Conservation (phyloP, 352 stramenopile species). For the Phytophthora sp. region DNA sequence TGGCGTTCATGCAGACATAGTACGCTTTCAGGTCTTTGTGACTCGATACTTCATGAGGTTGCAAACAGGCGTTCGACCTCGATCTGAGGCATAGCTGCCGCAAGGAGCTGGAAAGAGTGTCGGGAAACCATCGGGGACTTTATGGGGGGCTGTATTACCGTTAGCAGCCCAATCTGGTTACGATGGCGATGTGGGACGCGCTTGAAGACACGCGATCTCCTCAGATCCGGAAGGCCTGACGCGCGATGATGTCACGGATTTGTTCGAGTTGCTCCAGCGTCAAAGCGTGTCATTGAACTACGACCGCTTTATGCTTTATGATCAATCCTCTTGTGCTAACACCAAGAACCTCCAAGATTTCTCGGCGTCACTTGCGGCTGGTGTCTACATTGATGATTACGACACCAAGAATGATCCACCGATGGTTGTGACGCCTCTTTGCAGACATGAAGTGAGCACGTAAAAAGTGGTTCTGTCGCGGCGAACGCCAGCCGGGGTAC, state of each 20-base stretch:
- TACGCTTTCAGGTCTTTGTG: background rate
- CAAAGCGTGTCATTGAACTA: background rate
- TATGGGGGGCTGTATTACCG: background rate
- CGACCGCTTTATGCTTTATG: background rate
- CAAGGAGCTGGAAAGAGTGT: too few relatives aligned
- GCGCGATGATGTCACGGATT: background rate
- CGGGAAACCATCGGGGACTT: too few relatives aligned
- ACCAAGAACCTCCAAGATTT: background rate
- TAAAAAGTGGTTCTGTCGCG: too few relatives aligned
- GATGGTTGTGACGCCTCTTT: too few relatives aligned
- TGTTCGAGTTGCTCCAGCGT: background rate
- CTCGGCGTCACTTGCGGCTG: too few relatives aligned
- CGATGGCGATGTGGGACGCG: background rate
- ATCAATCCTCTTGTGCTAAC: background rate
- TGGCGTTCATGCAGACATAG: background rate
- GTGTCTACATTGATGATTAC: too few relatives aligned
- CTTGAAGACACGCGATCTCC: background rate
- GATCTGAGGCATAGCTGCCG: too few relatives aligned
- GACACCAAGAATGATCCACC: too few relatives aligned
- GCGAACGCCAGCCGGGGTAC: too few relatives aligned
- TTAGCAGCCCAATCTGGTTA: background rate
- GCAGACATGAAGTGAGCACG: too few relatives aligned
- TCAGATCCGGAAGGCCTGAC: background rate
- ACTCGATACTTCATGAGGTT: conserved; percentile 3
- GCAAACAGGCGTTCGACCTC: too few relatives aligned